These are phyloP conservation scores for Colletotrichum sp. DNA, from an alignment of 2,329 filamentous ascomycete species.

Conservation along the genomic window DNA sequence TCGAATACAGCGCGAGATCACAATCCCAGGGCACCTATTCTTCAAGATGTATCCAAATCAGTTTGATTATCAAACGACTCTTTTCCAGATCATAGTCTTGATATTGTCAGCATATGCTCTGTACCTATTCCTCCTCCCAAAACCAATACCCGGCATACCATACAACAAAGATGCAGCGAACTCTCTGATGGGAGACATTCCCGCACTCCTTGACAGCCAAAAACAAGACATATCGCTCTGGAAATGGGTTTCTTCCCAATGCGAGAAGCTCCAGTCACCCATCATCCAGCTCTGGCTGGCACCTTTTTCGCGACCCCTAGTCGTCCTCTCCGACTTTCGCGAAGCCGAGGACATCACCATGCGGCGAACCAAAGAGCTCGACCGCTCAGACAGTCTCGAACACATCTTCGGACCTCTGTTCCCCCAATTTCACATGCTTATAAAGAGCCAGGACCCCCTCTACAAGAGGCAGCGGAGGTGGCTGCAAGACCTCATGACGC, in stretches of 20 bases:
- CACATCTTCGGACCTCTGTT: neutral
- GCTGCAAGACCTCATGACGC: constrained; percentile 41
- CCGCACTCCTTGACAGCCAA: neutral
- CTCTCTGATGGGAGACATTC: neutral
- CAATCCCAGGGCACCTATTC: neutral
- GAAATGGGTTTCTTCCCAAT: neutral
- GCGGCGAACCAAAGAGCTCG: constrained; percentile 47
- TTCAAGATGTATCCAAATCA: neutral
- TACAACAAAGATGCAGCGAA: neutral
- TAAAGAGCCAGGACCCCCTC: constrained; percentile 28
- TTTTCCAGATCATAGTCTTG: neutral
- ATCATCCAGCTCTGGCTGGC: constrained; percentile 52
- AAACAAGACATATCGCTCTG: neutral
- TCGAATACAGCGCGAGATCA: neutral
- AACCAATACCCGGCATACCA: neutral
- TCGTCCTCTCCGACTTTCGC: constrained; percentile 43
- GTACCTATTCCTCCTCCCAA: neutral
- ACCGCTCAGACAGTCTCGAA: constrained; percentile 29
- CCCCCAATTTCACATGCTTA: constrained; percentile 28
- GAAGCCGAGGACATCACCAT: constrained; percentile 46
- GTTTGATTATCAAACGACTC: neutral
- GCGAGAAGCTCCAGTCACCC: constrained; percentile 37
- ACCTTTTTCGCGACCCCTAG: constrained; percentile 44
- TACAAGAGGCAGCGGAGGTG: constrained; percentile 35
- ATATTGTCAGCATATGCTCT: neutral